Base-by-base conservation (phyloP, 2,329 filamentous ascomycete genomes). In the Diaporthe citrichinensis region DNA sequence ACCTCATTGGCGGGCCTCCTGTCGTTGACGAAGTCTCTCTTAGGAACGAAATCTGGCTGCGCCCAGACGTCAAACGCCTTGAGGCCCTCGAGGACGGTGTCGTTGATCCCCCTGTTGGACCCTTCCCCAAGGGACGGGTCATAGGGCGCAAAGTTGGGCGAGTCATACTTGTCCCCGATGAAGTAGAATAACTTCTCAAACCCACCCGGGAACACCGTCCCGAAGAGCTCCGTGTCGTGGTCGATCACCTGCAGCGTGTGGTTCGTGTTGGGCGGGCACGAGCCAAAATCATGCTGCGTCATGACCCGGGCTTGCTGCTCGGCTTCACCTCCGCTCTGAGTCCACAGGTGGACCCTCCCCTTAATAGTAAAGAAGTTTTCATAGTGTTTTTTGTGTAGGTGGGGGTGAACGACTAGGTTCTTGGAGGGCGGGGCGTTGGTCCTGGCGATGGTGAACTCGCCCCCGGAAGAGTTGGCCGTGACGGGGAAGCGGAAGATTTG, bases 21-120 rank as follows among this genome's bases (percentile, higher is more conserved):
- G 12, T 12, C 55, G 4, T 58, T 8, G 55, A 58, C 2, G 20
- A 58, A 36, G 31, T 58, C 28, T 17, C 55, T 34, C 31, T 23
- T 10, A 1, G 55, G 55, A 17, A 58, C 55, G 55, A 58, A 58
- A 8, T 5, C 55, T 17, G 55, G 31, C 17, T 58, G 55, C n/a
- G 55, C 55, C 55, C 55, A 58, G 17, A 58, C 44, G 17, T 58
- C 55, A 58, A 58, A 58, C 2, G 55, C 55, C 31, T 58, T 58
- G 17, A 58, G 55, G 31, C 55, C 55, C 17, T 58, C 55, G 4
- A 58, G 55, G 7, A 58, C 55, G 55, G 55, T 58, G 2, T 58
- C 55, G 17, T 58, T 58, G 17, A 58, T 23, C 7, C 55, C 55
- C 28, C 17, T 58, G 55, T 58, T 58, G 31, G 28, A 9, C 15